Evolutionary conservation across 345 rosid genomes (phyloP).

Genomic region (Citrus hindsii): DNA sequence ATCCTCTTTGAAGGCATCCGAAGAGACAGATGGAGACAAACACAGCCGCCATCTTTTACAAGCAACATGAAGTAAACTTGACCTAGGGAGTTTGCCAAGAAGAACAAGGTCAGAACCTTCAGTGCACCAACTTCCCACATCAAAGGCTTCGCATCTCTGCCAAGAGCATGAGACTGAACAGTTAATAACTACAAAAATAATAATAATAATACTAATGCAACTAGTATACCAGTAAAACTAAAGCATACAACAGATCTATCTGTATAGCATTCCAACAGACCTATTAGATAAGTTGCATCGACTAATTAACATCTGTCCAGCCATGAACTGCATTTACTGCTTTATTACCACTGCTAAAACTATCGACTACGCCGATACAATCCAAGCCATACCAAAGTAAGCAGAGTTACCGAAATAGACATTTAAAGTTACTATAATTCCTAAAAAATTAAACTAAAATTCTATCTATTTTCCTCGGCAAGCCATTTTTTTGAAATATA

Average conservation of each 20-base stretch:
- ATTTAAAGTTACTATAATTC: not conserved
- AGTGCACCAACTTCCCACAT: slow-evolving; percentile 31
- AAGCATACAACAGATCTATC: not conserved
- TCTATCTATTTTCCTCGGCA: not conserved
- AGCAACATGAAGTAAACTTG: slow-evolving; percentile 37
- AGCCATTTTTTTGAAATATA: not conserved
- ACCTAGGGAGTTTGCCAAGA: slow-evolving; percentile 39
- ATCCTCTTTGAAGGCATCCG: slow-evolving; percentile 36
- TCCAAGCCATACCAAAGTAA: not conserved
- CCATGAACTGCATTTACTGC: not conserved
- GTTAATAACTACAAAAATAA: slow-evolving; percentile 1
- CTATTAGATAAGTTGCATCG: not conserved
- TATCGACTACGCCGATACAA: not conserved
- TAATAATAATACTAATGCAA: not conserved
- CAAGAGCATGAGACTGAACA: slow-evolving; percentile 23
- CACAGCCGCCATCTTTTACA: slow-evolving; percentile 50
- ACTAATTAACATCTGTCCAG: not conserved
- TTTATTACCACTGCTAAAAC: not conserved
- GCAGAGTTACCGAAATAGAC: not conserved
- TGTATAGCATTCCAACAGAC: not conserved
- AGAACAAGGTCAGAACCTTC: slow-evolving; percentile 35
- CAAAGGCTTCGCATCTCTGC: slow-evolving; percentile 50
- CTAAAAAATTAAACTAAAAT: not conserved
- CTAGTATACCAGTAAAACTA: not conserved
- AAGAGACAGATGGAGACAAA: slow-evolving; percentile 47